Evolutionary conservation across 352 stramenopile genomes (phyloP).

Genomic region (Pythium dissimile): DNA sequence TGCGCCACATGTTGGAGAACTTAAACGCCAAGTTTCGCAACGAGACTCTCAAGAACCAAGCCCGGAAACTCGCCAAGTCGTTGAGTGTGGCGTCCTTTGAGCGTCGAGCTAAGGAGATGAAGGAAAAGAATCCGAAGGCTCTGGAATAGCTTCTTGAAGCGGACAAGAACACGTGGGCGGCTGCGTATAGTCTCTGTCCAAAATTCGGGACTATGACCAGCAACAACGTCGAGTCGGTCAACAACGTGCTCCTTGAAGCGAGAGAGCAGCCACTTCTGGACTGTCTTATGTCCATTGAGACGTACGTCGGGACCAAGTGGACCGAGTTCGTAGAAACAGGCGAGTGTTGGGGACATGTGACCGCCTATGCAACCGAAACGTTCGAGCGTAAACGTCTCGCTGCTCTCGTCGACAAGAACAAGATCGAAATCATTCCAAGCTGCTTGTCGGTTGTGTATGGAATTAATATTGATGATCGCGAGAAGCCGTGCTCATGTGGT

Average conservation of each 20-base stretch:
- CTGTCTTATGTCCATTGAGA: neutral
- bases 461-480: too few relatives aligned
- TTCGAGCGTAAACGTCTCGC: too few relatives aligned
- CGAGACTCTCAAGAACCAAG: neutral
- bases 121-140: neutral
- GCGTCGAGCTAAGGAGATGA: neutral
- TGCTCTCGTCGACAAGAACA: too few relatives aligned
- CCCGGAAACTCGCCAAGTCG: neutral
- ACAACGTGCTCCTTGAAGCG: neutral
- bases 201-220: neutral
- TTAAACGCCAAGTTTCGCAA: neutral
- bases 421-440: too few relatives aligned
- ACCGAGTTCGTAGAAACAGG: neutral
- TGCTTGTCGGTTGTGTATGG: too few relatives aligned
- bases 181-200: neutral
- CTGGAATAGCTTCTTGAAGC: neutral
- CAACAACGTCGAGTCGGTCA: neutral
- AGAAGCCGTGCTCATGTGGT: too few relatives aligned
- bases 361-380: too few relatives aligned
- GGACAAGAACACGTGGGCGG: neutral
- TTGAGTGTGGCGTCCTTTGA: neutral
- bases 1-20: neutral
- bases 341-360: too few relatives aligned
- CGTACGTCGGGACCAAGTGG: neutral
- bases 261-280: neutral